These are phyloP conservation scores for Ceratocystis huliohia DNA, from an alignment of 2,329 filamentous ascomycete species.

Conservation along the genomic window DNA sequence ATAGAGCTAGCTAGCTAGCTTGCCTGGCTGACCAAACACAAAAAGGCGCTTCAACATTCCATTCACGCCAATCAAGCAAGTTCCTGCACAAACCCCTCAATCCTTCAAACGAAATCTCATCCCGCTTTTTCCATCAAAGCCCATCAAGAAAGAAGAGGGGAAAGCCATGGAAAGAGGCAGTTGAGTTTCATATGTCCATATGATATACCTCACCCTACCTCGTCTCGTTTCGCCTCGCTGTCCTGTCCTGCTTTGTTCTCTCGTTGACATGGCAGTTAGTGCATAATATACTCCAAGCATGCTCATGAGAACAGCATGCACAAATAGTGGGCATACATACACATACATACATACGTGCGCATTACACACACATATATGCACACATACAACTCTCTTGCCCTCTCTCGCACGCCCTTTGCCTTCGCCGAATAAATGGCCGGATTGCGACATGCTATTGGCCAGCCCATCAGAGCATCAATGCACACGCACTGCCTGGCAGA, in stretches of 20 bases:
- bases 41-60: slow-evolving; percentile 20
- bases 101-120: slow-evolving; percentile 10
- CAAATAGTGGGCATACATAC: not conserved
- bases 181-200: not conserved
- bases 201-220: not conserved
- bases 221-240: not conserved
- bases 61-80: slow-evolving; percentile 20
- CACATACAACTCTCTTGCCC: not conserved
- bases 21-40: not conserved
- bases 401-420: not conserved
- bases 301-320: no score
- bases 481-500: not conserved
- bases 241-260: no score
- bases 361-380: not conserved
- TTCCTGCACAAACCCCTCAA: slow-evolving; percentile 12
- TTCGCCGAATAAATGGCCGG: slow-evolving; percentile 18
- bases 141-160: not conserved
- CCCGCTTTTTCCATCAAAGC: slow-evolving; percentile 1
- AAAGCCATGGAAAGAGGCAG: not conserved
- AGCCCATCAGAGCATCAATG: slow-evolving; percentile 2
- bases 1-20: not conserved
- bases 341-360: not conserved
- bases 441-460: not conserved
- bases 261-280: no score
- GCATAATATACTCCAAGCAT: no score